Percentiles rank a stretch among this genome's conserved stretches.
These are phyloP conservation scores for Aphanocladium album DNA, from an alignment of 2,329 filamentous ascomycete species.

Conservation along the genomic window DNA sequence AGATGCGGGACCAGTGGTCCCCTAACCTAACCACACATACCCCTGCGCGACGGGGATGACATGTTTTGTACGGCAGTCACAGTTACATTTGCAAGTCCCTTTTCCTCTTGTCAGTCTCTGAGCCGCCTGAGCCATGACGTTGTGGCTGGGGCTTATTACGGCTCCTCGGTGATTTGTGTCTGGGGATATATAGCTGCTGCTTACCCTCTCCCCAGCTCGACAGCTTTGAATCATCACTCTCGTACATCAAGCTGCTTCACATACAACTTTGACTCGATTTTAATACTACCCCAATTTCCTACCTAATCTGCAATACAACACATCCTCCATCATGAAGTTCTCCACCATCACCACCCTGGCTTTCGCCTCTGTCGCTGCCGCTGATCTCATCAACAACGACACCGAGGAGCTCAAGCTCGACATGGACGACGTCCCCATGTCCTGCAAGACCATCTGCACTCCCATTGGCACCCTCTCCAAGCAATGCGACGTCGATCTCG, in stretches of 20 bases:
- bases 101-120: not conserved
- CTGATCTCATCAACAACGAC: constrained; percentile 23
- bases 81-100: not conserved
- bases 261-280: not conserved
- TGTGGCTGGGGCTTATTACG: not conserved
- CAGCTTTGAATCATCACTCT: not conserved
- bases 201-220: not conserved
- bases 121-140: not conserved
- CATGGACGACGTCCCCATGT: constrained; percentile 28
- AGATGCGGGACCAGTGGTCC: not conserved
- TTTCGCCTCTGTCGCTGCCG: constrained; percentile 24
- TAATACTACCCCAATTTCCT: not conserved
- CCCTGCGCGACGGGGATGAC: not conserved
- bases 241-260: not conserved
- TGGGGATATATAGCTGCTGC: constrained; percentile 2
- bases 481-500: constrained; percentile 30
- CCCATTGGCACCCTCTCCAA: constrained; percentile 31
- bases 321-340: constrained; percentile 24
- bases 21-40: not conserved
- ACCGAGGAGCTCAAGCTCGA: constrained; percentile 30
- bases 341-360: constrained; percentile 15
- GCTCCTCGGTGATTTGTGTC: not conserved
- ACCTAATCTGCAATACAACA: not conserved
- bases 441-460: constrained; percentile 31
- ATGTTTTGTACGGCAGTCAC: not conserved